Percentiles rank a stretch among this genome's conserved stretches.
Evolutionary conservation across 176 grass and related monocot genomes (phyloP).

Genomic region (Musa beccarii): DNA sequence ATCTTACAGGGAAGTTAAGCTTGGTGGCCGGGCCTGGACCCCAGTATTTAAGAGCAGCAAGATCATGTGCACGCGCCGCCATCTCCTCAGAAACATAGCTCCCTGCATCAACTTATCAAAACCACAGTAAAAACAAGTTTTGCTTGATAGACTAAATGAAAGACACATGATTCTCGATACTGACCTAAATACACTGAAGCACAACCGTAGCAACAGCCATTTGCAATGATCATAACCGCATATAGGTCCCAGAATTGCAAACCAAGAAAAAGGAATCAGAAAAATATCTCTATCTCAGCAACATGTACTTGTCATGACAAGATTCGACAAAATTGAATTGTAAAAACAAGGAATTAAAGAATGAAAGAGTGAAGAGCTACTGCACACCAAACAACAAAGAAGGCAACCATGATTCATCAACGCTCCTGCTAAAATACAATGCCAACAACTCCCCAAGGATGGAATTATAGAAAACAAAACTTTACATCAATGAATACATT

Average conservation of each 20-base stretch:
- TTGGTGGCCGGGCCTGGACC: constrained; percentile 38
- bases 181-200: constrained; percentile 99
- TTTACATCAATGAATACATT: not conserved
- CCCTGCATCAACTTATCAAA: constrained; percentile 30
- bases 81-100: constrained; percentile 91
- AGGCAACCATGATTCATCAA: not conserved
- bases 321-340: too few species aligned
- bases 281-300: not conserved
- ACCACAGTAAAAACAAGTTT: not conserved
- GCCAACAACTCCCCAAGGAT: not conserved
- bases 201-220: constrained; percentile 7
- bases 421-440: not conserved
- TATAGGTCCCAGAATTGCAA: constrained; percentile 30
- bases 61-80: constrained; percentile 85
- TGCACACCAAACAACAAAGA: not conserved
- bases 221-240: constrained; percentile 26
- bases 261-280: constrained; percentile 8
- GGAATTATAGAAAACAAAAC: not conserved
- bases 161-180: not conserved
- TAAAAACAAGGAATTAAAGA: not conserved
- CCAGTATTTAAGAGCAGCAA: constrained; percentile 94
- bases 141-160: not conserved
- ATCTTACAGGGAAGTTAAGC: constrained; percentile 63
- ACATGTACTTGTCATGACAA: not conserved
- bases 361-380: not conserved